These are phyloP conservation scores for Berberis thunbergii DNA, from an alignment of 164 flowering plant genomes.

Conservation along the genomic window DNA sequence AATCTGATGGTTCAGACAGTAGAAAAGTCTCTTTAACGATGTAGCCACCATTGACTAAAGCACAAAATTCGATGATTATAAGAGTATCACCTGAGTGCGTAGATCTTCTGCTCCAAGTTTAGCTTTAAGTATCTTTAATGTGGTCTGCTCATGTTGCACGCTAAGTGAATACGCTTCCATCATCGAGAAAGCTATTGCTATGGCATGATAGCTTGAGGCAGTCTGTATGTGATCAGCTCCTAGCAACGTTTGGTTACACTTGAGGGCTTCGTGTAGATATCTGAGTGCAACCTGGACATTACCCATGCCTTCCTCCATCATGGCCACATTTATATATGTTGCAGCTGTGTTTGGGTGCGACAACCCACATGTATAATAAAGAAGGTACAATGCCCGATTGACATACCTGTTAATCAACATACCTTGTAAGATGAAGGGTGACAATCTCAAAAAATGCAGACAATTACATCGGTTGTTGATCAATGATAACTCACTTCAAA, in stretches of 20 bases:
- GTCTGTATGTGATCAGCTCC: conserved; percentile 93
- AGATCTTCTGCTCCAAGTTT: conserved; percentile 86
- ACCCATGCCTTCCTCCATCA: conserved; percentile 99
- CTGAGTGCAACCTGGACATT: conserved; percentile 85
- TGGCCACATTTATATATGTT: conserved; percentile 87
- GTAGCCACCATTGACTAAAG: no score
- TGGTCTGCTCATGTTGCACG: conserved; percentile 91
- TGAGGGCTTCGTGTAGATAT: conserved; percentile 91
- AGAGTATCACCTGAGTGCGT: conserved; percentile 59
- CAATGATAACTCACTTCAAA: conserved; percentile 49
- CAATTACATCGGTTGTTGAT: neutral
- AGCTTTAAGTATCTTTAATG: conserved; percentile 68
- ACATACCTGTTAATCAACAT: conserved; percentile 48
- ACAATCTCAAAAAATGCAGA: neutral
- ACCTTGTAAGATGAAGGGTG: no score
- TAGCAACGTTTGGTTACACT: conserved; percentile 72
- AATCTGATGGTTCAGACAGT: no score
- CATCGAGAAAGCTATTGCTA: conserved; percentile 85
- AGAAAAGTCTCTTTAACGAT: no score
- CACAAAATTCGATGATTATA: neutral
- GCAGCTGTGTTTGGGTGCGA: conserved; percentile 96
- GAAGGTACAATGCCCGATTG: conserved; percentile 78
- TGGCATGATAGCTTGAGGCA: conserved; percentile 94
- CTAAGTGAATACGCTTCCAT: conserved; percentile 92
- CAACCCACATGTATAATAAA: conserved; percentile 79